Conservation (phyloP, 768 basidiomycete species). For the Pleurotus salmoneostramineus region DNA sequence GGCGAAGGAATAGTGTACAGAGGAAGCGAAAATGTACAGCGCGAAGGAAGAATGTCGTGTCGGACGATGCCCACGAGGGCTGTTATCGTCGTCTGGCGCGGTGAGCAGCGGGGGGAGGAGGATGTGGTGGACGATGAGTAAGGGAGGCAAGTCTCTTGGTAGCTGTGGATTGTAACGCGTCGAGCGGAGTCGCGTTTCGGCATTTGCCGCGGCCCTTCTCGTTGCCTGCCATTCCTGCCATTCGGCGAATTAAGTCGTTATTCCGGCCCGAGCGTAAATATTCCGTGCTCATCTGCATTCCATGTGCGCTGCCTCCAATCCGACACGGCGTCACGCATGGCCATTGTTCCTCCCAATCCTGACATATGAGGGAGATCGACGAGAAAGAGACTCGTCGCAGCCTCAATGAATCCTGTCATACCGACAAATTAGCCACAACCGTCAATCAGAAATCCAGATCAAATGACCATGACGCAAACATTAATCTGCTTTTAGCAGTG, state of each 20-base stretch:
- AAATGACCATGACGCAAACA: conserved; percentile 8
- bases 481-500: background rate
- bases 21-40: conserved; percentile 16
- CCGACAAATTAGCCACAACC: background rate
- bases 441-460: conserved; percentile 1
- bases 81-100: conserved; percentile 23
- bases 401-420: background rate
- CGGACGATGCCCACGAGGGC: conserved; percentile 24
- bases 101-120: conserved; percentile 24
- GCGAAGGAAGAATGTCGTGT: conserved; percentile 24
- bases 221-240: conserved; percentile 6
- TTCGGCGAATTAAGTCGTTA: conserved; percentile 7
- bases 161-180: conserved; percentile 18
- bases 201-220: conserved; percentile 7
- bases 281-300: conserved; percentile 8
- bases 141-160: conserved; percentile 20
- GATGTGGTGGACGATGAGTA: conserved; percentile 20
- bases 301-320: background rate
- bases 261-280: conserved; percentile 5
- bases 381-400: background rate
- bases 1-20: conserved; percentile 12
- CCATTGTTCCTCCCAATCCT: background rate
- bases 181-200: conserved; percentile 9
- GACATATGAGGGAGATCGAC: background rate
- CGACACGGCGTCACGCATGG: background rate